phyloP scores from a whole-genome alignment of 106 monocot species.

The Alisma plantagoaquatica region DNA sequence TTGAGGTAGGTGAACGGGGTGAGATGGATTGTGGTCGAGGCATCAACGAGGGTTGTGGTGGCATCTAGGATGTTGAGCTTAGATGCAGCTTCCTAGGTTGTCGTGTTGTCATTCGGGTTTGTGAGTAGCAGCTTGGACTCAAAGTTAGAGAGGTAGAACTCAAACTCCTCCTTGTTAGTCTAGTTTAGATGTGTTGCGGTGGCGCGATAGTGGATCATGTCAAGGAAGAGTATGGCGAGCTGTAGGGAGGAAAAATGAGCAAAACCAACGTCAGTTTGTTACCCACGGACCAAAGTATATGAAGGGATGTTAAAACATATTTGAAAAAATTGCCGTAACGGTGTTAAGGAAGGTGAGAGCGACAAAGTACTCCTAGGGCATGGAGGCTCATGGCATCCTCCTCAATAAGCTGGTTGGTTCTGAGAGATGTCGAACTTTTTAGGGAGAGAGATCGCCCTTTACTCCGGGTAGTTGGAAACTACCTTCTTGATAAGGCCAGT shows the following conservation, averaged over 20 bases:
- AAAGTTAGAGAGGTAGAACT: constrained; percentile 94
- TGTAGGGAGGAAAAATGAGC: constrained; percentile 16
- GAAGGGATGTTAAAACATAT: too few species aligned
- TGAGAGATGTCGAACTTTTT: constrained; percentile 44
- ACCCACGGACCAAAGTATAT: too few species aligned
- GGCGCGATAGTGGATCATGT: constrained; percentile 55
- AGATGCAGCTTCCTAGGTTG: constrained; percentile 49
- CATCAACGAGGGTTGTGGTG: constrained; percentile 24
- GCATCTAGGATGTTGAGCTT: constrained; percentile 34
- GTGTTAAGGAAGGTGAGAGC: constrained; percentile 92
- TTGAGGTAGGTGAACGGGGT: constrained; percentile 14
- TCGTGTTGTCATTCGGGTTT: constrained; percentile 35
- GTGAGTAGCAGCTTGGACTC: constrained; percentile 58
- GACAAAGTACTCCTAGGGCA: constrained; percentile 55
- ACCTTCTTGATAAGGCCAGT: constrained; percentile 41
- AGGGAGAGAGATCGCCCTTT: constrained; percentile 47
- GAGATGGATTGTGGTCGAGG: constrained; percentile 19
- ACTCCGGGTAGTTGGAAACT: constrained; percentile 29
- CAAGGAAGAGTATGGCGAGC: constrained; percentile 77
- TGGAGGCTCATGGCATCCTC: constrained; percentile 36
- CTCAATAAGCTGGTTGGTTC: constrained; percentile 43
- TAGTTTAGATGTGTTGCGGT: constrained; percentile 74
- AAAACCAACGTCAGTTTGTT: too few species aligned
- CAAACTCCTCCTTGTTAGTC: constrained; percentile 83
- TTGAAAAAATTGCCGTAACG: too few species aligned